Base-by-base conservation (phyloP, 2,329 filamentous ascomycete species). In the Fusarium concolor region DNA sequence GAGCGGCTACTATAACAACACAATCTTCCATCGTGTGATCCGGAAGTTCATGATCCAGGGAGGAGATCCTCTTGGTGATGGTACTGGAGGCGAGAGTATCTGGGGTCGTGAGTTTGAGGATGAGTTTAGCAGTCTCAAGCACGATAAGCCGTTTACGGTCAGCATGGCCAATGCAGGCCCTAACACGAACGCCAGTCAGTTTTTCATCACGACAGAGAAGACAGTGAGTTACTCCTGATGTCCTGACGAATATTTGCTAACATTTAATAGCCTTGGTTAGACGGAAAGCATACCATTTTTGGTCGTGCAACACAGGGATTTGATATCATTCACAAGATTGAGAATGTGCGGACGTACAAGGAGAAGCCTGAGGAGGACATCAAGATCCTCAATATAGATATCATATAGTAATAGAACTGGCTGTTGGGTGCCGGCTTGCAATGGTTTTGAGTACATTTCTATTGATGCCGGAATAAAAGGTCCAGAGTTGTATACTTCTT, bases 21-120 rank as follows among this genome's bases (percentile, higher is more conserved):
- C 95, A 33, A 95, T 97, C 72, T 99, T 99, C 85, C 96, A 99
- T 79, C 91, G 96, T 33, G 92, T 99, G 9, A 99, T 99, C 72
- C 89, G 92, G 64, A 97, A 97, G 76, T 99, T 99, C 82, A 99
- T 99, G 96, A 97, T 99, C 41, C 96, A 99, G 79, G 94, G 95
- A 50, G 96, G 96, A 43, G 96, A 99, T 76, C 96, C 96, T 0
- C 91, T 94, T 0, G 95, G 95, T 3, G 97, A 94, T 2, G 96
- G 96, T 2, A 88, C 93, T 45, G 96, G 96, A 18, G 96, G 96
- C 1, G 85, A 90, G 65, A 96, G 92, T 75, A 90, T 97, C 68
- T 99, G 96, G 96, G 93, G 92, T 52, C 94, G 95, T 78, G 92
- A 94, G 63, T 99, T 99, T 76, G 92, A 91, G 74, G 96, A 99